Conservation (phyloP, 331 rosid species). For the Telfairia occidentalis region DNA sequence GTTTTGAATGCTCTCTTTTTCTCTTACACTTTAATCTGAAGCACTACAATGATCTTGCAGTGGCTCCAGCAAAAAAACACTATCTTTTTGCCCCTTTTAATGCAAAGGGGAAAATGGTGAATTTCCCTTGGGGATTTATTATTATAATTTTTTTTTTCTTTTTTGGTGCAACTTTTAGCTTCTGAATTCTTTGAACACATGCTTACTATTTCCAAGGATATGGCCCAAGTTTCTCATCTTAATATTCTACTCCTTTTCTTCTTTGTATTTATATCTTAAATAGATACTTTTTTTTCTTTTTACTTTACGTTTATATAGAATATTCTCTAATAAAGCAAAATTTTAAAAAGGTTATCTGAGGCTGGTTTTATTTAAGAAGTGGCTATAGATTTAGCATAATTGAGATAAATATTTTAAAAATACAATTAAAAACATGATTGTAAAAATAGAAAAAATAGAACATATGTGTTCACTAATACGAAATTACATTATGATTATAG, state of each 20-base stretch:
- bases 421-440: not conserved
- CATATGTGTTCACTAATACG: no score
- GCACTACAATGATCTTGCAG: slow-evolving; percentile 2
- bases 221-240: not conserved
- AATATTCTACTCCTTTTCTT: not conserved
- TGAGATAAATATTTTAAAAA: no score
- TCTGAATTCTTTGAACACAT: slow-evolving; percentile 2
- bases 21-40: not conserved
- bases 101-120: slow-evolving; percentile 1
- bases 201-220: slow-evolving; percentile 6
- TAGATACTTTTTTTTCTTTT: not conserved
- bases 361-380: not conserved
- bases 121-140: not conserved
- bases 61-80: slow-evolving; percentile 7
- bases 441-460: not conserved
- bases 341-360: not conserved
- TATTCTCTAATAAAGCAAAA: not conserved
- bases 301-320: not conserved
- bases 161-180: not conserved
- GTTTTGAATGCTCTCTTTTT: slow-evolving; percentile 4
- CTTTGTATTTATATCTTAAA: not conserved
- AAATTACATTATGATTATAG: no score
- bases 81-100: slow-evolving; percentile 10
- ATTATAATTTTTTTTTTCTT: not conserved
- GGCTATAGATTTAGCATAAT: not conserved